Evolutionary conservation across 352 stramenopile species (phyloP), one percentile per base, ranked within the genome.

Genomic region (Pythium utonaiense): DNA sequence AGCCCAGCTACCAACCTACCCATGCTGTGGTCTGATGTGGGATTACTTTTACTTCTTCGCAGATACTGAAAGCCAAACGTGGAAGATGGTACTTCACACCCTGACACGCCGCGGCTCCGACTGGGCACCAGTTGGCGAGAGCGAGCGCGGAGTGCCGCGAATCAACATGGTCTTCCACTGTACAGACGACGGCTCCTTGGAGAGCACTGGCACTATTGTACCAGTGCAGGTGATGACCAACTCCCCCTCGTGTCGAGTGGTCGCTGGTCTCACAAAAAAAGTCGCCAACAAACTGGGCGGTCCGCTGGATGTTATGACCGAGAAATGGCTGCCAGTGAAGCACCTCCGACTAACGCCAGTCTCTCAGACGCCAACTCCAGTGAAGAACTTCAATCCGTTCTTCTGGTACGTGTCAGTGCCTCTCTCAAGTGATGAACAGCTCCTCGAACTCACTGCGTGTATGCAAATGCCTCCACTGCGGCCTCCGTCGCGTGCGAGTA

Each of bases 251-350:
- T 91, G 83, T 45, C 83, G 83, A 3, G 79, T 93, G 10, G 66
- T 94, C 10, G 80, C 81, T 2, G 85, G 85, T 2, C 66, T 94
- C 22, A 93, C 85, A 13, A 94, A 94, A 65, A 91, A 93, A 64
- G 76, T 91, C 31, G 85, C 78, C 28, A 91, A 89, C 65, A 93
- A 94, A 44, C 67, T 94, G 2, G 85, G 85, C 13, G 67, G 80
- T 0, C 85, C 85, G 0, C 64, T 91, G 38, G 85, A 94, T 48
- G 81, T 93, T 36, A 94, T 94, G 83, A 91, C 83, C 6, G 80
- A 94, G 22, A 85, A 88, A 58, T 93, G 85, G 83, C 65, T 94
- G 2, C 85, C 85, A 1, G 30, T 24, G 13, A 60, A 62, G 21
- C 54, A 66, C 52, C 1, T 59, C 10, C 59, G 51, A 31, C 31